Evolutionary conservation across 768 basidiomycete genomes (phyloP).

Genomic region (Panus rudis): DNA sequence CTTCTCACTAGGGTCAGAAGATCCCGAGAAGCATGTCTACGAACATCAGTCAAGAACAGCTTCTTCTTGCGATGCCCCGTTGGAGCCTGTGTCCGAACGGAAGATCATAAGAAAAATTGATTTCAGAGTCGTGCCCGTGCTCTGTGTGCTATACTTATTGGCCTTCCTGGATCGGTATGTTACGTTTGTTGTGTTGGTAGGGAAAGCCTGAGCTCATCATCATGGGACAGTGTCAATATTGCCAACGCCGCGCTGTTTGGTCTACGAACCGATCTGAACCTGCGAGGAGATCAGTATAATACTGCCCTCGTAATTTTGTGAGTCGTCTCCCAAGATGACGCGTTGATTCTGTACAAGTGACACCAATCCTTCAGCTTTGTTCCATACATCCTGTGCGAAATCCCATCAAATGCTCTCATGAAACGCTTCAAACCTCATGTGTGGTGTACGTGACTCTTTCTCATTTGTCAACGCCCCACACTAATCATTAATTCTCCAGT

Average conservation of each 20-base stretch:
- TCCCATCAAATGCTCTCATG: slow-evolving; percentile 28
- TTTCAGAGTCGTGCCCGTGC: slow-evolving; percentile 32
- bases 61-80: too few species aligned
- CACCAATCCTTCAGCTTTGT: slow-evolving; percentile 17
- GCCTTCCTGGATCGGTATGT: slow-evolving; percentile 33
- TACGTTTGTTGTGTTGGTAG: neutral
- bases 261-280: slow-evolving; percentile 22
- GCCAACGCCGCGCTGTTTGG: slow-evolving; percentile 26
- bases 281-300: slow-evolving; percentile 23
- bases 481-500: slow-evolving; percentile 14
- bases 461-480: neutral
- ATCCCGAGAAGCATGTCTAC: slow-evolving; percentile 8
- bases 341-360: neutral
- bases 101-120: slow-evolving; percentile 30
- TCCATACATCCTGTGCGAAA: slow-evolving; percentile 29
- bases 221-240: slow-evolving; percentile 21
- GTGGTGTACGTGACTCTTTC: slow-evolving; percentile 17
- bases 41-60: too few species aligned
- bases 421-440: slow-evolving; percentile 31
- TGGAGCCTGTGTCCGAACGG: too few species aligned
- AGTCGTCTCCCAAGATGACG: slow-evolving; percentile 2
- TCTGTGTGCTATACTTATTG: slow-evolving; percentile 35
- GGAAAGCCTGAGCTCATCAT: neutral
- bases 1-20: too few species aligned
- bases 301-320: slow-evolving; percentile 27